Conservation (phyloP, 2,329 filamentous ascomycete species). For the Bimuria novae-zelandiae region DNA sequence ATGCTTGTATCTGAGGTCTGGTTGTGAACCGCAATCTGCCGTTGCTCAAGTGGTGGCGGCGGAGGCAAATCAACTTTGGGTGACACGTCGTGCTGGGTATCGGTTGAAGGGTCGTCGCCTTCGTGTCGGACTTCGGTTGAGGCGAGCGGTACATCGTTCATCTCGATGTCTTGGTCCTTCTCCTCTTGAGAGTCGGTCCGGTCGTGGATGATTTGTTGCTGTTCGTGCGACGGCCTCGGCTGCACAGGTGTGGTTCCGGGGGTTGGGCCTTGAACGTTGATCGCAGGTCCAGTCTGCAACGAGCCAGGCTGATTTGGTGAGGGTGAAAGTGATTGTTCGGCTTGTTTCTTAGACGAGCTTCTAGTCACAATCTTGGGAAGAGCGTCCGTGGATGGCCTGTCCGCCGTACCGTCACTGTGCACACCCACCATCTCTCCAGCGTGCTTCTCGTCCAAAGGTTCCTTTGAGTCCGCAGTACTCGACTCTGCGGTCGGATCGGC, state of each 20-base stretch:
- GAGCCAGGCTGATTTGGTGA: constrained; percentile 34
- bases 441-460: constrained; percentile 52
- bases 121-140: constrained; percentile 55
- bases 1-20: constrained; percentile 49
- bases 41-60: constrained; percentile 58
- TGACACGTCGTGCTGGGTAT: constrained; percentile 31
- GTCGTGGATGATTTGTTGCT: constrained; percentile 53
- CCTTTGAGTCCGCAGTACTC: constrained; percentile 51
- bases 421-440: constrained; percentile 29
- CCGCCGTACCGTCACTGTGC: constrained; percentile 29
- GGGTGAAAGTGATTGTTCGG: constrained; percentile 35
- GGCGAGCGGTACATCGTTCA: constrained; percentile 65
- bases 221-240: constrained; percentile 41
- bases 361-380: constrained; percentile 36
- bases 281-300: constrained; percentile 44
- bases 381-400: constrained; percentile 30
- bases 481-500: constrained; percentile 49
- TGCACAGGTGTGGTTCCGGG: constrained; percentile 47
- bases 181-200: constrained; percentile 54
- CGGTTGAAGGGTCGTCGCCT: constrained; percentile 30
- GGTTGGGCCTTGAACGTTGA: constrained; percentile 53
- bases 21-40: constrained; percentile 46
- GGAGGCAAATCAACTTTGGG: constrained; percentile 58
- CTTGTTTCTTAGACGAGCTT: constrained; percentile 40
- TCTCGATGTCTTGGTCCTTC: constrained; percentile 63